phyloP scores from a whole-genome alignment of 352 stramenopile species.

The Pythium sukuiense region DNA sequence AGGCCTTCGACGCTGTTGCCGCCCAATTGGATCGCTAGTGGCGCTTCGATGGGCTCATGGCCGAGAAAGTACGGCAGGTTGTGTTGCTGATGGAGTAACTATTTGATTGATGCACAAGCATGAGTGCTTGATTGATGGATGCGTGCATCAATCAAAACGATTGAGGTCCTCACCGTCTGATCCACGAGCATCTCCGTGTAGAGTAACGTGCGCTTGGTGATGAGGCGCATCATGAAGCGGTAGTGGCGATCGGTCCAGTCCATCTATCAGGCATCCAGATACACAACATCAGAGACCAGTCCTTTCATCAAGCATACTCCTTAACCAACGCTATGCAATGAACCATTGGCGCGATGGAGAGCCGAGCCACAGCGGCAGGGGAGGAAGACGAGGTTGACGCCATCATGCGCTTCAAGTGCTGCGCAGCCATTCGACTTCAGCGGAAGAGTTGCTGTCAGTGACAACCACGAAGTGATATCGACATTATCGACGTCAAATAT shows the following conservation, averaged over 20 bases:
- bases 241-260: constrained; percentile 97
- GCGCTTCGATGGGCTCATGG: constrained; percentile 80
- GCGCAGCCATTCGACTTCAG: constrained; percentile 24
- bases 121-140: not conserved
- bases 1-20: constrained; percentile 89
- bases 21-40: constrained; percentile 94
- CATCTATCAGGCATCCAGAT: constrained; percentile 74
- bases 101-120: not conserved
- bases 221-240: constrained; percentile 92
- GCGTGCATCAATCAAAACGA: not conserved
- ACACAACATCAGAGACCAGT: not conserved
- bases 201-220: constrained; percentile 92
- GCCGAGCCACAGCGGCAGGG: constrained; percentile 37
- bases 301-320: no score
- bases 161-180: constrained; percentile 79
- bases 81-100: constrained; percentile 83
- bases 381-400: constrained; percentile 11
- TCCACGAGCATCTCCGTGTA: constrained; percentile 99
- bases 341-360: constrained; percentile 77
- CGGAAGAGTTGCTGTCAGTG: constrained; percentile 10
- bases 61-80: constrained; percentile 90
- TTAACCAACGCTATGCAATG: not conserved
- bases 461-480: constrained; percentile 12
- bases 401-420: constrained; percentile 19
- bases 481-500: constrained; percentile 18